Base-by-base conservation (phyloP, 768 basidiomycete genomes). In the Panellus pusillus region DNA sequence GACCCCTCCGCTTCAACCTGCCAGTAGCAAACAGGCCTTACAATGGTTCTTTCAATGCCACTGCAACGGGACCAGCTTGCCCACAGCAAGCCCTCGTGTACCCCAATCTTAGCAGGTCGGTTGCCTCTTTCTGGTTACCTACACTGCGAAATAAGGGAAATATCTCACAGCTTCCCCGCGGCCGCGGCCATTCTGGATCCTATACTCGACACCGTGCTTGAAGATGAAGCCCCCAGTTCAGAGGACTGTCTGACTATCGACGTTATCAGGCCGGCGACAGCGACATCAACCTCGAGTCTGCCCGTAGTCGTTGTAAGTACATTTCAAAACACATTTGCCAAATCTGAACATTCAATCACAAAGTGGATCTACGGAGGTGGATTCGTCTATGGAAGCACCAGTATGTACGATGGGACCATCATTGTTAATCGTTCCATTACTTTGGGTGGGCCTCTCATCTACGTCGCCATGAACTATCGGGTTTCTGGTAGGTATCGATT, bases 241-340 rank as follows among this genome's bases (percentile, higher is more conserved):
- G 2, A n/a, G 13, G 14, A 20, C 74, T 72, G 73, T 61, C 63
- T 82, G 3, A 77, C 72, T 1, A 50, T 82, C 39, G 79, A 81
- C 44, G 68, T 81, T 15, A 64, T 78, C n/a, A 69, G 67, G 18
- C 79, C 81, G 7, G 56, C 69, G 2, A 67, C 61, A 39, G 64
- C 68, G 0, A 70, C 68, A 0, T 53, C 71, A 0, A 53, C 62
- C 13, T 68, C 69, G 0, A 74, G 73, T 29, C 66, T 81, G 5
- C 80, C 81, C 0, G 76, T 83, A 1, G 66, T 79, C 9, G 74
- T 75, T 31, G 80, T 80, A 59, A 44, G 76, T 63, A 2, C 29
- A 19, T 12, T 37, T 35, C 37, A 18, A 15, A 17, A 13, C 4
- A 2, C n/a, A 9, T 19, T 6, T 15, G 14, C 11, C n/a, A 32